Evolutionary conservation across 2,329 filamentous ascomycete species (phyloP), one percentile per base, ranked within the genome.

Genomic region (Claviceps maximensis): DNA sequence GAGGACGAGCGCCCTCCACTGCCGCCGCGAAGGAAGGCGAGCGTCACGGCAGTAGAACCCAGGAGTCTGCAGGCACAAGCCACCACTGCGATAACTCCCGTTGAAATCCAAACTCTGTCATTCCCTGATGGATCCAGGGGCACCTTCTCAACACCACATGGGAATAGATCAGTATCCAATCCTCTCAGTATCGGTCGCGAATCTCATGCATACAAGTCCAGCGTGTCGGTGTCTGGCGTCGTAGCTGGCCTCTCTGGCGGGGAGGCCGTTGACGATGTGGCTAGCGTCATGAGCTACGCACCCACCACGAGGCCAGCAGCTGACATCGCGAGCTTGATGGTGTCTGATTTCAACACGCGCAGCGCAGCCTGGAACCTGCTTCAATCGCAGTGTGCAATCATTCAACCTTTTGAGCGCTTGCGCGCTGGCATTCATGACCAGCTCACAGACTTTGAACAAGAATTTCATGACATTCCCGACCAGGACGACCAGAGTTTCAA

Each of bases 261-360:
- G 62, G 77, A 84, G 58, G 71, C 27, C 17, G 41, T 65, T 50
- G 80, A 84, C 50, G 84, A 87, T 58, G 74, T 74, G 44, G 79
- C 78, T 58, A 88, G 84, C 63, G 65, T 87, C 53, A 75, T 75
- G 67, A 88, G 84, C 69, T 78, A 79, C 61, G 77, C 80, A 33
- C 82, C 83, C 0, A 84, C 77, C 6, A 71, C 75, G 69, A 82
- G 76, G 41, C 78, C 74, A 19, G 76, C 75, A 1, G 82, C 82
- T 3, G 89, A 96, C 58, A 78, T 87, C 27, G 89, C 89, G 55
- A 95, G 90, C 62, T 74, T 96, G 21, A 78, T 95, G 47, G 82
- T 82, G 10, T 86, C 88, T 44, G 82, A 87, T 25, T 68, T 84
- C 38, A 78, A 80, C 58, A 76, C 76, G 55, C 80, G 78, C 60